phyloP scores from a whole-genome alignment of 305 asterid species.

The Fraxinus velutina region DNA sequence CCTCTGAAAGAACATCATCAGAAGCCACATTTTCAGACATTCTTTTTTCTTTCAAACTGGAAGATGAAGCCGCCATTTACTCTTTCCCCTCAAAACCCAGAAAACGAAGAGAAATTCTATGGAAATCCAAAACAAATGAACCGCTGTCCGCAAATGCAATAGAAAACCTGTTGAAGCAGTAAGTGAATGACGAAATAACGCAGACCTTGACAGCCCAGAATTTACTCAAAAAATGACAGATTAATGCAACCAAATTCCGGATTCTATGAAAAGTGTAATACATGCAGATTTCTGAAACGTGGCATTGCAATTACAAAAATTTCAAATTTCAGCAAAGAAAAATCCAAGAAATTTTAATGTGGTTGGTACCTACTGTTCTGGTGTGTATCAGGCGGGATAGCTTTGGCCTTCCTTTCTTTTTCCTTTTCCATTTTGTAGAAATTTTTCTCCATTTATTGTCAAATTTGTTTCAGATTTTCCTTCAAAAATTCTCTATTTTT shows the following conservation, averaged over 20 bases:
- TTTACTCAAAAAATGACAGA: neutral
- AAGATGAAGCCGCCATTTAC: slow-evolving; percentile 3
- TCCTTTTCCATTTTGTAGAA: slow-evolving; percentile 1
- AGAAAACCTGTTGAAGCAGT: neutral
- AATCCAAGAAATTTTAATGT: neutral
- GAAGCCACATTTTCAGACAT: neutral
- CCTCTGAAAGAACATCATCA: neutral
- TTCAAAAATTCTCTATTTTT: neutral
- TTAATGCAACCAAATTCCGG: neutral
- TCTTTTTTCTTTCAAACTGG: neutral
- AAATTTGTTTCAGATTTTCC: slow-evolving; percentile 1
- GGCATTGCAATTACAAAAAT: neutral
- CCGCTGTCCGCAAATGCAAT: neutral
- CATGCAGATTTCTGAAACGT: neutral
- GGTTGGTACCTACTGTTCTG: slow-evolving; percentile 3
- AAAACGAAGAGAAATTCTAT: neutral
- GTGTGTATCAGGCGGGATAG: neutral
- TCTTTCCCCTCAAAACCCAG: slow-evolving; percentile 2
- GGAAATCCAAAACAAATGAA: neutral
- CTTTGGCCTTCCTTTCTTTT: neutral
- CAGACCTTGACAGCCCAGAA: neutral
- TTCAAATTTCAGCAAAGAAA: neutral
- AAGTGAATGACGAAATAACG: neutral
- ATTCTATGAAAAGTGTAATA: neutral
- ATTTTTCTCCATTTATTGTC: neutral